Conservation (phyloP, 495 filamentous ascomycete genomes). For the Podospora australis region DNA sequence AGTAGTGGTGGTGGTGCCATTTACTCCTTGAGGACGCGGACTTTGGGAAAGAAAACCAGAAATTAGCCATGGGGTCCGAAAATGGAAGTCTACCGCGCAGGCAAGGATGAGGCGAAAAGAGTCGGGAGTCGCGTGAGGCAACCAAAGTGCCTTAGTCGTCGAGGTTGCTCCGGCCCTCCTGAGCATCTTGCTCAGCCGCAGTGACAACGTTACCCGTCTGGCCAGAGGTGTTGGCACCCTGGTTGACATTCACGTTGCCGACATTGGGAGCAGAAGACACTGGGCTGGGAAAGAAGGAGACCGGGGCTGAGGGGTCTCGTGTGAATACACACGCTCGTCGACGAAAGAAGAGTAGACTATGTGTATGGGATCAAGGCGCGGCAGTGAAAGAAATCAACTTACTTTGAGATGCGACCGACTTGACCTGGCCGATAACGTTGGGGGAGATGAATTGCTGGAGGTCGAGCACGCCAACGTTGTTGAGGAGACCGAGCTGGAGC, state of each 20-base stretch:
- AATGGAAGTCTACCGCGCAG: neutral
- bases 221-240: neutral
- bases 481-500: slow-evolving; percentile 37
- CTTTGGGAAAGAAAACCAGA: slow-evolving; percentile 12
- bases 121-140: slow-evolving; percentile 1
- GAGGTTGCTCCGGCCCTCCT: slow-evolving; percentile 23
- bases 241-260: slow-evolving; percentile 1
- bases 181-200: slow-evolving; percentile 23
- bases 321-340: slow-evolving; percentile 13
- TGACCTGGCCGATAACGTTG: slow-evolving; percentile 31
- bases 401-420: slow-evolving; percentile 27
- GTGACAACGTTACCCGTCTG: slow-evolving; percentile 17
- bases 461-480: slow-evolving; percentile 32
- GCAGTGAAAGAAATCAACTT: slow-evolving; percentile 4
- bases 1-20: neutral
- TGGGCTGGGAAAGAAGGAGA: slow-evolving; percentile 6
- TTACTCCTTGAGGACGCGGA: slow-evolving; percentile 25
- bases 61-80: slow-evolving; percentile 15
- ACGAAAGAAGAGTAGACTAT: neutral
- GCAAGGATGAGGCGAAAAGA: neutral
- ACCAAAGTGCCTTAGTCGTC: slow-evolving; percentile 3
- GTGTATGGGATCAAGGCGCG: neutral
- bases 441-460: slow-evolving; percentile 32
- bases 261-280: slow-evolving; percentile 1
- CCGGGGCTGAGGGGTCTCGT: slow-evolving; percentile 12